Evolutionary conservation across 805 yeast genomes (phyloP).

Genomic region (Pichia kluyveri): DNA sequence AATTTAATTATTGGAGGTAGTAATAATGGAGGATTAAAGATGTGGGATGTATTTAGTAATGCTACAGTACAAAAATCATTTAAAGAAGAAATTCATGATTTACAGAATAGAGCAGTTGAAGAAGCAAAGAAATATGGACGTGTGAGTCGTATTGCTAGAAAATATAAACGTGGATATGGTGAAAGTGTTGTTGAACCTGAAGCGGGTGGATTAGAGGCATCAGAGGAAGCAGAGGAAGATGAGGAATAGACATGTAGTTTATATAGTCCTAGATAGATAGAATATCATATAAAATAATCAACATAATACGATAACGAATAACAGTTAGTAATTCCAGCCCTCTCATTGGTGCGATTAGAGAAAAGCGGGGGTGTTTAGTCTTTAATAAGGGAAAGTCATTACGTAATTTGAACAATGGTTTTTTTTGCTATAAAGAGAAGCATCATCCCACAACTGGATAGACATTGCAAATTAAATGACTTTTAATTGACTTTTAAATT

Average conservation of each 20-base stretch:
- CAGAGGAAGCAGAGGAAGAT: constrained; percentile 40
- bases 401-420: not conserved
- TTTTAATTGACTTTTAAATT: too few species aligned
- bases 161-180: constrained; percentile 40
- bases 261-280: not conserved
- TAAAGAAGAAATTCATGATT: constrained; percentile 42
- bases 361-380: too few species aligned
- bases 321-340: too few species aligned
- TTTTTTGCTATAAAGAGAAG: not conserved
- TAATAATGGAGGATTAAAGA: constrained; percentile 59
- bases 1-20: constrained; percentile 83
- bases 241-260: constrained; percentile 2
- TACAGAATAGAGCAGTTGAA: constrained; percentile 49
- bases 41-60: constrained; percentile 90
- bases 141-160: constrained; percentile 69
- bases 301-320: too few species aligned
- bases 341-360: too few species aligned
- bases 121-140: constrained; percentile 48
- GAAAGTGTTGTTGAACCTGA: constrained; percentile 59
- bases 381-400: too few species aligned
- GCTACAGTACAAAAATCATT: constrained; percentile 65
- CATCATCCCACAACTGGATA: not conserved
- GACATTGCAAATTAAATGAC: too few species aligned
- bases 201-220: constrained; percentile 55
- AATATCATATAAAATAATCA: too few species aligned